A percentile compares a stretch with the other conserved stretches of the same genome.
These are phyloP conservation scores for Pogostemon cablin DNA, from an alignment of 257 asterid species.

Conservation along the genomic window DNA sequence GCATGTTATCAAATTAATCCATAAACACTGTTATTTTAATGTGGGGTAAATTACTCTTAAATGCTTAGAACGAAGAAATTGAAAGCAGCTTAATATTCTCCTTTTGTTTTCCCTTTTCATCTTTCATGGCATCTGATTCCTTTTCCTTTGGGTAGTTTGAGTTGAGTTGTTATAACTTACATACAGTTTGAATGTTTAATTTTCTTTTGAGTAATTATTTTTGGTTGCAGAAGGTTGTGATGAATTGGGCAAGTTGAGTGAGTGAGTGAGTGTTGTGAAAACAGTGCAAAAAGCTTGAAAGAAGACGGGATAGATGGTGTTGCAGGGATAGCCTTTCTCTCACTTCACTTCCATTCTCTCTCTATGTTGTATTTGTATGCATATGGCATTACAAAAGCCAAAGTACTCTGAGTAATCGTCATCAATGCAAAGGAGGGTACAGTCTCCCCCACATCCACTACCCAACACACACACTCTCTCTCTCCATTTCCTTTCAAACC, in stretches of 20 bases:
- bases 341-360: constrained; percentile 2
- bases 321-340: constrained; percentile 26
- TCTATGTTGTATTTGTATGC: constrained; percentile 27
- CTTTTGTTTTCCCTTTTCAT: not conserved
- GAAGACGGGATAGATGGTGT: constrained; percentile 42
- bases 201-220: too few species aligned
- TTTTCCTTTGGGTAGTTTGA: too few species aligned
- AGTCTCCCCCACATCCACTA: constrained; percentile 48
- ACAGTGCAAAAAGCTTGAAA: constrained; percentile 42
- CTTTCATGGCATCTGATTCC: constrained; percentile 44
- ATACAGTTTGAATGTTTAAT: constrained; percentile 18
- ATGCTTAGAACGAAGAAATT: constrained; percentile 13
- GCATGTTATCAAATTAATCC: constrained; percentile 10
- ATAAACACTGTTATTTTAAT: not conserved
- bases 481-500: constrained; percentile 41
- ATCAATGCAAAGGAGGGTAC: constrained; percentile 56
- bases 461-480: constrained; percentile 31
- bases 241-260: too few species aligned
- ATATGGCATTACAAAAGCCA: constrained; percentile 42
- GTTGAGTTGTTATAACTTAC: not conserved
- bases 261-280: constrained; percentile 27
- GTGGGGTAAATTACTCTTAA: not conserved
- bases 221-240: too few species aligned
- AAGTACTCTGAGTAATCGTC: constrained; percentile 51
- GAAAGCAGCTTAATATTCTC: constrained; percentile 25